Conservation (phyloP, 1,284 basidiomycete genomes). For the Cerioporus squamosus region DNA sequence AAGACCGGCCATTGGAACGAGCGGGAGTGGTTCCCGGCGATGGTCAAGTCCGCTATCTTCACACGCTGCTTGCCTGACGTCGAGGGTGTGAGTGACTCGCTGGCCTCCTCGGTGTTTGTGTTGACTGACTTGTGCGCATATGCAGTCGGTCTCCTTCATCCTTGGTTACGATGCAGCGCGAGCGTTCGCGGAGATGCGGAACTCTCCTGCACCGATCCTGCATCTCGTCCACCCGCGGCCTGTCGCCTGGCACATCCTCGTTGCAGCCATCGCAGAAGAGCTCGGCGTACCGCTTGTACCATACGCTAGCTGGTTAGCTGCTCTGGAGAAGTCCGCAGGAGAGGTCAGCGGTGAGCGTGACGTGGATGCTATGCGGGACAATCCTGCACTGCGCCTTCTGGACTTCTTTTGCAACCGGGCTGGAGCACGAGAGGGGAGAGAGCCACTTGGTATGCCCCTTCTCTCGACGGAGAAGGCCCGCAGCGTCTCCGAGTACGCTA, state of each 20-base stretch:
- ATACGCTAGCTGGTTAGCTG: conserved; percentile 14
- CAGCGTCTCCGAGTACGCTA: conserved; percentile 5
- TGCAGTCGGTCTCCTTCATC: conserved; percentile 28
- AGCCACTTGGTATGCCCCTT: conserved; percentile 6
- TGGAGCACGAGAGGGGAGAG: neutral
- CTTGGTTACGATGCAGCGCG: conserved; percentile 23
- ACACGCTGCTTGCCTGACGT: conserved; percentile 4
- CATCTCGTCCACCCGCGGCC: conserved; percentile 18
- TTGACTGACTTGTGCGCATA: neutral
- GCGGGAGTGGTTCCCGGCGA: conserved; percentile 47
- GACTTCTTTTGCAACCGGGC: conserved; percentile 14
- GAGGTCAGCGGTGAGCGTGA: neutral
- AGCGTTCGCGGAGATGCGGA: conserved; percentile 26
- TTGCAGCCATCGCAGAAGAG: conserved; percentile 10
- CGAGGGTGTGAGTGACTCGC: neutral
- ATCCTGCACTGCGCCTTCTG: conserved; percentile 21
- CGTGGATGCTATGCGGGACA: conserved; percentile 2
- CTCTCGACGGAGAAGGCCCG: conserved; percentile 6
- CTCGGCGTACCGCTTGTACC: conserved; percentile 17
- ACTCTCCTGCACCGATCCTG: conserved; percentile 13
- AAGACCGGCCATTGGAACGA: conserved; percentile 46
- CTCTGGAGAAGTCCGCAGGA: neutral
- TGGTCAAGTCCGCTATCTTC: conserved; percentile 5
- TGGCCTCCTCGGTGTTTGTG: neutral
- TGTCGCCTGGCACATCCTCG: conserved; percentile 14